Conservation (phyloP, 75 land plant species). For the Cunninghamia lanceolata region DNA sequence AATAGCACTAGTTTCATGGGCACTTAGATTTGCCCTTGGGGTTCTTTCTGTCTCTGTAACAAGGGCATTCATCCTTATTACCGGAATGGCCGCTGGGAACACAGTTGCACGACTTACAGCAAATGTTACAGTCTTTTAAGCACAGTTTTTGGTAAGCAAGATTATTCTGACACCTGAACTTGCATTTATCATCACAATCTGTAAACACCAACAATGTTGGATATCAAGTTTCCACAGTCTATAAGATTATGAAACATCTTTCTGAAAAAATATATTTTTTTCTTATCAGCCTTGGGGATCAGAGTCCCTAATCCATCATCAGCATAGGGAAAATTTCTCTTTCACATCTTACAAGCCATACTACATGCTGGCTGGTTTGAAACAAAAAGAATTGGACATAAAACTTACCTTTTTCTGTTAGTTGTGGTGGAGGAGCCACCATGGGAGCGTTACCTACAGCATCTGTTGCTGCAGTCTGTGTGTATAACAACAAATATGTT, state of each 20-base stretch:
- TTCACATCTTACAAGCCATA: too few relatives aligned
- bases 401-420: background rate
- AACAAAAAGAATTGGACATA: background rate
- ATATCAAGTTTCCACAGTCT: too few relatives aligned
- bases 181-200: conserved; percentile 15
- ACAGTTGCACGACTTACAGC: conserved; percentile 23
- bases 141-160: conserved; percentile 6
- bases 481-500: too few relatives aligned
- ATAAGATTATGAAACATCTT: too few relatives aligned
- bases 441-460: background rate
- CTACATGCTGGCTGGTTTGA: too few relatives aligned
- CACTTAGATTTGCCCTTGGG: conserved; percentile 21
- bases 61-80: conserved; percentile 38
- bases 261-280: background rate
- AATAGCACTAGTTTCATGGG: conserved; percentile 10
- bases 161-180: conserved; percentile 12
- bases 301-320: background rate
- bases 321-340: background rate
- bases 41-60: conserved; percentile 33
- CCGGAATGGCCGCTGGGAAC: conserved; percentile 31
- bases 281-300: too few relatives aligned
- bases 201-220: background rate
- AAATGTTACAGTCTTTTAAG: conserved; percentile 19
- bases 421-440: background rate
- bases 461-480: background rate